Evolutionary conservation across 768 basidiomycete genomes (phyloP).

Genomic region (Trametes maxima): DNA sequence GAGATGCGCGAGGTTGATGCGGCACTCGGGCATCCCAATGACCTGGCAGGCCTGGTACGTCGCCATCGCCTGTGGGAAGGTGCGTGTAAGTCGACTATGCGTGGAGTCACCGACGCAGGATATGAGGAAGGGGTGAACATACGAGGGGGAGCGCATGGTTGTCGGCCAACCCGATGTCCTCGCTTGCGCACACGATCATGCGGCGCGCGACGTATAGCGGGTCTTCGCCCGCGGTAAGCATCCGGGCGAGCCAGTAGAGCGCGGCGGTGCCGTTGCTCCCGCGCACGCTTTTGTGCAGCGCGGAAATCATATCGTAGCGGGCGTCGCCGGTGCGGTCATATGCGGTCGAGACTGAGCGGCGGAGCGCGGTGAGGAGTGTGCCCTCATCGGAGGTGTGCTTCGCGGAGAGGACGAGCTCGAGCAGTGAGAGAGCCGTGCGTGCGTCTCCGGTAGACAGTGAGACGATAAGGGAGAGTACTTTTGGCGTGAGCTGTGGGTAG

Average conservation of each 20-base stretch:
- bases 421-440: conserved; percentile 72
- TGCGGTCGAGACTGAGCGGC: conserved; percentile 62
- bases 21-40: conserved; percentile 82
- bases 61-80: conserved; percentile 54
- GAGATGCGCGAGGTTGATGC: conserved; percentile 76
- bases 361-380: conserved; percentile 56
- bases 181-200: conserved; percentile 80
- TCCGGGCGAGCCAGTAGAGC: conserved; percentile 86
- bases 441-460: conserved; percentile 70
- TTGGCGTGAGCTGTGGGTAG: conserved; percentile 46
- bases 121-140: conserved; percentile 25
- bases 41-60: conserved; percentile 65
- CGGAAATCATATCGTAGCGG: conserved; percentile 82
- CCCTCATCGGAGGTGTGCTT: conserved; percentile 44
- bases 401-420: conserved; percentile 66
- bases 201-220: conserved; percentile 75
- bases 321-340: conserved; percentile 80
- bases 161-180: conserved; percentile 85
- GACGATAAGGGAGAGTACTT: conserved; percentile 50
- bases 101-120: conserved; percentile 15
- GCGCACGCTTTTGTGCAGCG: conserved; percentile 81
- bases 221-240: conserved; percentile 82
- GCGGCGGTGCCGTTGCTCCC: conserved; percentile 78
- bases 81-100: neutral
- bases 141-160: conserved; percentile 75